Percentiles rank a stretch among this genome's conserved stretches.
Evolutionary conservation across 345 rosid genomes (phyloP).

Genomic region (Gossypium herbaceum): DNA sequence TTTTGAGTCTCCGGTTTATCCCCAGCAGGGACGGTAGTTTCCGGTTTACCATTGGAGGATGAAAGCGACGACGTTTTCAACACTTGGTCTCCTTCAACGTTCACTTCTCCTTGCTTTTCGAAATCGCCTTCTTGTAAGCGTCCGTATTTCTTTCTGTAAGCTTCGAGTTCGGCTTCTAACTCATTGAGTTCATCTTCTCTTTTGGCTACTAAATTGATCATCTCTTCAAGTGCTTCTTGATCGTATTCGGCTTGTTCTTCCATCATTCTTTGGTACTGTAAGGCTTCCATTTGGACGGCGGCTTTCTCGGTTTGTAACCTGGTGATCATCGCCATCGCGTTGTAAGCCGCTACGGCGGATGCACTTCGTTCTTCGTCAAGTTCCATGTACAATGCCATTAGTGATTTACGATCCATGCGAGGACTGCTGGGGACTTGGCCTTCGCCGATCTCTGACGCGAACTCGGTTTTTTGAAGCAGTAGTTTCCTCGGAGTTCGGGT

Average conservation of each 20-base stretch:
- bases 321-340: constrained; percentile 97
- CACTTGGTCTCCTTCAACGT: constrained; percentile 26
- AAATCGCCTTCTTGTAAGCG: constrained; percentile 33
- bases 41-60: constrained; percentile 23
- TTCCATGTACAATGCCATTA: constrained; percentile 84
- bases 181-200: constrained; percentile 58
- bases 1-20: constrained; percentile 8
- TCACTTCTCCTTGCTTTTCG: background rate
- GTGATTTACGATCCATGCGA: constrained; percentile 72
- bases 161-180: constrained; percentile 60
- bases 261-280: constrained; percentile 98
- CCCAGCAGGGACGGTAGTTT: constrained; percentile 15
- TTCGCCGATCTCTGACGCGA: constrained; percentile 35
- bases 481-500: constrained; percentile 42
- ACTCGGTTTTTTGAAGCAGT: constrained; percentile 49
- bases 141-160: constrained; percentile 54
- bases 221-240: constrained; percentile 70
- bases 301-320: constrained; percentile 91
- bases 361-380: constrained; percentile 92
- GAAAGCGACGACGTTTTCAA: constrained; percentile 16
- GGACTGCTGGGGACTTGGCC: constrained; percentile 15
- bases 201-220: constrained; percentile 44
- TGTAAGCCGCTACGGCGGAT: constrained; percentile 86
- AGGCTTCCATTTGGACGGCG: constrained; percentile 92
- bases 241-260: constrained; percentile 97